These are phyloP conservation scores for Rhodotorula sp. DNA, from an alignment of 1,284 basidiomycete species.

Conservation along the genomic window DNA sequence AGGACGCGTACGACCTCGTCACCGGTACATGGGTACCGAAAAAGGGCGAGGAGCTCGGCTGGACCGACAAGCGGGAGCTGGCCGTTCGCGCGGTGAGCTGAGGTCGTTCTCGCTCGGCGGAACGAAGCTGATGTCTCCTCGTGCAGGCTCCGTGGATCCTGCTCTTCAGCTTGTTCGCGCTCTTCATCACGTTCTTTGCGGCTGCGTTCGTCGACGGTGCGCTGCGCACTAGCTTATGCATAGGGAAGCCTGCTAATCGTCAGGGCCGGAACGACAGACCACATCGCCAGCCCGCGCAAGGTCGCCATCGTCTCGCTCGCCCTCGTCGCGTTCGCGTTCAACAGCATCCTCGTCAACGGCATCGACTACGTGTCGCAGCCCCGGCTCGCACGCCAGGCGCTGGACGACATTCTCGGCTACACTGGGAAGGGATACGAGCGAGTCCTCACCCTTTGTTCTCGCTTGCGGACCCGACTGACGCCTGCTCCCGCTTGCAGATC, in stretches of 20 bases:
- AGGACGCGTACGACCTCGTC: conserved; percentile 92
- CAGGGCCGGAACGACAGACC: conserved; percentile 17
- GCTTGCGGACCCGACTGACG: not conserved
- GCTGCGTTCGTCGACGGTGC: conserved; percentile 65
- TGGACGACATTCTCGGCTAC: conserved; percentile 81
- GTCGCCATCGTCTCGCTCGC: conserved; percentile 71
- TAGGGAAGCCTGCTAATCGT: not conserved
- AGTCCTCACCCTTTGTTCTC: not conserved
- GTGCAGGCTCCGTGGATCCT: conserved; percentile 77
- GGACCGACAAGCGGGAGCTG: conserved; percentile 47
- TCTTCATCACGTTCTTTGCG: conserved; percentile 67
- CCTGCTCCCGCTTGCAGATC: conserved; percentile 48
- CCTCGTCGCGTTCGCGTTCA: conserved; percentile 55
- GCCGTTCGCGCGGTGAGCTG: not conserved
- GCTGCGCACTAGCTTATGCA: conserved; percentile 44
- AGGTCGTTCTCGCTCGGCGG: not conserved
- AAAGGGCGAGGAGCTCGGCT: conserved; percentile 61
- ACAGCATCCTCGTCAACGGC: conserved; percentile 74
- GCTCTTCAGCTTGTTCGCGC: conserved; percentile 80
- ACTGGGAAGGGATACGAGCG: conserved; percentile 75
- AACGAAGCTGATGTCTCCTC: not conserved
- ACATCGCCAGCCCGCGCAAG: conserved; percentile 20
- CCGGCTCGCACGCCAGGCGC: conserved; percentile 68
- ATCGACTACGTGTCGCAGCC: conserved; percentile 92
- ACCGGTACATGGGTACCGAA: conserved; percentile 85